phyloP scores from a whole-genome alignment of 1,284 basidiomycete genomes.

The Sphaerobolus stellatus region DNA sequence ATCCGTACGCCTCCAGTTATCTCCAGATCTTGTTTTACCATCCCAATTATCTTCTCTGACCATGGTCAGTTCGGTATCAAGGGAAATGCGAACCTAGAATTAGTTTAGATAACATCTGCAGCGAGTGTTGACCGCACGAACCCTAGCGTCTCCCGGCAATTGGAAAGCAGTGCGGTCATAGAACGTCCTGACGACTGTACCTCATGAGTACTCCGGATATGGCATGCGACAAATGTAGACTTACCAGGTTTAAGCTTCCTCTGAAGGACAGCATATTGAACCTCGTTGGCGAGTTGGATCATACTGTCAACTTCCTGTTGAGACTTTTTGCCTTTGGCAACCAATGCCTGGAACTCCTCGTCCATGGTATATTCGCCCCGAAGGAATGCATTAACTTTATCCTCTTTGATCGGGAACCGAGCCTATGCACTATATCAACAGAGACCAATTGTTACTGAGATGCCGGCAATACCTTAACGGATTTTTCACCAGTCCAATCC shows the following conservation, averaged over 20 bases:
- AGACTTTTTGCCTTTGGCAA: conserved; percentile 91
- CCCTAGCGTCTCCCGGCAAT: conserved; percentile 95
- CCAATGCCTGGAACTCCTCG: conserved; percentile 87
- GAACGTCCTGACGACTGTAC: conserved; percentile 91
- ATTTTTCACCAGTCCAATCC: conserved; percentile 99
- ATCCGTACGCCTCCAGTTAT: conserved; percentile 95
- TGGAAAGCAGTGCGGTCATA: conserved; percentile 99
- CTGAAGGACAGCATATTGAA: conserved; percentile 90
- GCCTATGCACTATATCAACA: conserved; percentile 39
- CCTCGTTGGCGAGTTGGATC: conserved; percentile 95
- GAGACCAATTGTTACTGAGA: not conserved
- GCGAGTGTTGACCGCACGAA: conserved; percentile 31
- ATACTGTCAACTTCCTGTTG: conserved; percentile 92
- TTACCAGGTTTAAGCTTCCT: conserved; percentile 79
- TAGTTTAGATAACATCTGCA: not conserved
- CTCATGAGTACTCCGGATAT: conserved; percentile 8
- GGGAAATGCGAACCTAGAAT: conserved; percentile 71
- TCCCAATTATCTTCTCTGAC: conserved; percentile 98
- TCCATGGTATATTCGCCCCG: conserved; percentile 92
- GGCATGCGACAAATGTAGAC: conserved; percentile 21
- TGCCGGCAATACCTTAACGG: conserved; percentile 64
- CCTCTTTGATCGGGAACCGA: conserved; percentile 95
- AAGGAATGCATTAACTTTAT: conserved; percentile 91
- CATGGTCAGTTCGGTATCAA: conserved; percentile 95
- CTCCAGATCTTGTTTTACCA: conserved; percentile 68